Conservation (phyloP, 345 rosid genomes). For the Eucalyptus microcorys region DNA sequence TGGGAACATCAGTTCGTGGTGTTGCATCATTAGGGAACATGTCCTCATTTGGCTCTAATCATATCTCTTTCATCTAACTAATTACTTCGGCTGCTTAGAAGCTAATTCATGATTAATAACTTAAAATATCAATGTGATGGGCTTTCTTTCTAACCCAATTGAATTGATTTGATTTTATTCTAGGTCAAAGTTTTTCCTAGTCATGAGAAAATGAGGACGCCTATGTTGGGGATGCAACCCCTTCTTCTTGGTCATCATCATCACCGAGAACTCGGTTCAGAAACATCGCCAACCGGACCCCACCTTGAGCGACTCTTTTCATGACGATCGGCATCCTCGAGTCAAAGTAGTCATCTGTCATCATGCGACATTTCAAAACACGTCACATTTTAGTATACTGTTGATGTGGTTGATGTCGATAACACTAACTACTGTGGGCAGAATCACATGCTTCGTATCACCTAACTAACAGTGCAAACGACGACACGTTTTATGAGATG, state of each 20-base stretch:
- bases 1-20: neutral
- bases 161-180: neutral
- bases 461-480: neutral
- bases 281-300: constrained; percentile 79
- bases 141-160: neutral
- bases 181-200: neutral
- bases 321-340: constrained; percentile 82
- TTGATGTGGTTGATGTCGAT: neutral
- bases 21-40: neutral
- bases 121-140: neutral
- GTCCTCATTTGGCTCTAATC: neutral
- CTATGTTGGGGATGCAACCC: constrained; percentile 31
- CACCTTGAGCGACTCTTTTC: constrained; percentile 93
- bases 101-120: neutral
- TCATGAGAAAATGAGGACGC: neutral
- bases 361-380: neutral
- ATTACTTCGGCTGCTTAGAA: neutral
- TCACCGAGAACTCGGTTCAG: constrained; percentile 55
- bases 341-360: constrained; percentile 73
- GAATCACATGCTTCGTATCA: neutral
- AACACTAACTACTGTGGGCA: neutral
- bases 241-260: neutral
- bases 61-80: neutral
- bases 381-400: neutral
- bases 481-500: neutral